Percentiles rank a stretch among this genome's conserved stretches.
Evolutionary conservation across 2,329 filamentous ascomycete genomes (phyloP).

Genomic region (Orbilia brochopaga): DNA sequence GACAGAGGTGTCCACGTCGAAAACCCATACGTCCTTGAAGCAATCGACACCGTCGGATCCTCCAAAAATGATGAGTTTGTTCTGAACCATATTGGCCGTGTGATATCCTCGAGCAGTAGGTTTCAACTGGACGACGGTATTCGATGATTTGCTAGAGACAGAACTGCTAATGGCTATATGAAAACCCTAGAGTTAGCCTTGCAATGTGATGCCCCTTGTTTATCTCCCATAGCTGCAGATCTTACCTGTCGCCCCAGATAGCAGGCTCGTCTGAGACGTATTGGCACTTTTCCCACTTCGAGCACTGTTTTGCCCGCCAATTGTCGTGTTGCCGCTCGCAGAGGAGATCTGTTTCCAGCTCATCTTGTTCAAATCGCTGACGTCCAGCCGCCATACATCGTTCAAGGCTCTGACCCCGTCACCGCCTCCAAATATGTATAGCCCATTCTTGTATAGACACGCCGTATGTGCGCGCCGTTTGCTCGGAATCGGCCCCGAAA

Average conservation of each 20-base stretch:
- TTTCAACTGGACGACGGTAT: constrained; percentile 47
- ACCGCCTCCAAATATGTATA: constrained; percentile 74
- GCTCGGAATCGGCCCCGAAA: constrained; percentile 67
- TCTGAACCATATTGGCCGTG: constrained; percentile 74
- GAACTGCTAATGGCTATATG: constrained; percentile 22
- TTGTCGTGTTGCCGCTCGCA: constrained; percentile 42
- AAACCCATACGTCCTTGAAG: constrained; percentile 76
- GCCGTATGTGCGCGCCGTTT: constrained; percentile 72
- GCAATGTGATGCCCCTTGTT: neutral
- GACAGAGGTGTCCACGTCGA: constrained; percentile 68
- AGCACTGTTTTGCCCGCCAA: constrained; percentile 16
- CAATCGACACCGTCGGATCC: constrained; percentile 74
- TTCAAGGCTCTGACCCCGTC: constrained; percentile 74
- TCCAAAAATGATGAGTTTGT: constrained; percentile 74
- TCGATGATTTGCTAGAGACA: constrained; percentile 46
- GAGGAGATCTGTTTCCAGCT: constrained; percentile 69
- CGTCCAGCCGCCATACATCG: constrained; percentile 75
- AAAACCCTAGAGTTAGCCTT: neutral
- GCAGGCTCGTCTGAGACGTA: constrained; percentile 41
- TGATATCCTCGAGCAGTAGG: constrained; percentile 73
- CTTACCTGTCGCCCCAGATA: constrained; percentile 31
- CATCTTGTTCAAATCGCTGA: constrained; percentile 68
- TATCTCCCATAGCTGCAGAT: neutral
- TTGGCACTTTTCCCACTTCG: constrained; percentile 29
- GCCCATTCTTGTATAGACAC: constrained; percentile 73